Evolutionary conservation across 148 eudicot species (phyloP), one percentile per base, ranked within the genome.

Genomic region (Talinum fruticosum): DNA sequence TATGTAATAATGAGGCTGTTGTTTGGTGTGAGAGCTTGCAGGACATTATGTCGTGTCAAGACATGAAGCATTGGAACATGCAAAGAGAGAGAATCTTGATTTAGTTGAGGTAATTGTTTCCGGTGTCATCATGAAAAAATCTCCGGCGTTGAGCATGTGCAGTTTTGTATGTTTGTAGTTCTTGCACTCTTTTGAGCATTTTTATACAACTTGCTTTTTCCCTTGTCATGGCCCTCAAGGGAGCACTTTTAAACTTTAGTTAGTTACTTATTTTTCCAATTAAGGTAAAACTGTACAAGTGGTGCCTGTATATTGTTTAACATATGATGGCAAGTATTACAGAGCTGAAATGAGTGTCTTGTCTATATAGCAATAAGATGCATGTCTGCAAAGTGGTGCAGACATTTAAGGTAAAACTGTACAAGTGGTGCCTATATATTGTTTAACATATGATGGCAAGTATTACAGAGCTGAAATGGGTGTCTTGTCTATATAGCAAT

Each of bases 91-190:
- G 65, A 34, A 83, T 12, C 83, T 84, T 78, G 98, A 93, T 69
- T 86, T 93, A 83, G 93, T 93, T 65, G 94, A 91, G 98, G 98
- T 93, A 82, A 77, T 51, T 65, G 59, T 36, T 32, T 65, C 49
- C 75, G 26, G 67, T 80, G 44, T 49, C 51, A 29, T 37, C 35
- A 32, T 67, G 6, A n/a, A n/a, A n/a, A n/a, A n/a, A n/a, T n/a
- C n/a, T n/a, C n/a, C n/a, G n/a, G n/a, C n/a, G n/a, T n/a, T n/a
- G n/a, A n/a, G n/a, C n/a, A n/a, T n/a, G n/a, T 36, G 24, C 45
- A 34, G 45, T 68, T 36, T 68, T 1, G 32, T 28, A 36, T 68
- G 38, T 66, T 66, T 66, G 23, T 5, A 66, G 41, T 66, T 26
- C 14, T 65, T 28, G 1, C 37, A 29, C 36, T 10, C n/a, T 41